Base-by-base conservation (phyloP, 257 asterid genomes). In the Solanum neorickii region DNA sequence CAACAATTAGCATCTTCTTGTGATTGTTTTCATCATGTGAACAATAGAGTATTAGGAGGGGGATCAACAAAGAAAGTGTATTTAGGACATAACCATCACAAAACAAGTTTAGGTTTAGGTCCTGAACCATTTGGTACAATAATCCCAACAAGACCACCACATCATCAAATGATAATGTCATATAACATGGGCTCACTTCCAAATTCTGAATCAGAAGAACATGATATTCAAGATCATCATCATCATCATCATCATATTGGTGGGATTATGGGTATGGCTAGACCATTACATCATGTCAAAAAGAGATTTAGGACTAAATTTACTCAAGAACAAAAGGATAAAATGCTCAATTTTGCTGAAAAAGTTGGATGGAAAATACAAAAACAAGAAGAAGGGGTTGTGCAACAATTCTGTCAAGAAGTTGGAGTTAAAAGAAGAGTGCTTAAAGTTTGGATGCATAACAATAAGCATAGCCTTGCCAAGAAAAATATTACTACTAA, bases 371-470 rank as follows among this genome's bases (percentile, higher is more conserved):
- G 99, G 99, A 96, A 94, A 83, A 93, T 96, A 52, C 98, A 94
- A 66, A 95, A 92, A 92, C 98, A 95, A 78, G 98, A 95, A 18
- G 99, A 95, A 68, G 80, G 82, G 5, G 96, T 92, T 85, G 98
- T 96, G 89, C 99, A 95, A 84, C 94, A 92, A 37, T 94, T 96
- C 82, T 96, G 99, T 31, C 96, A 94, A 87, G 98, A 96, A 49
- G 86, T 95, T 69, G 98, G 99, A 0, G 92, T 96, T 4, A 96
- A 94, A 68, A 93, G 98, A 66, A 93, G 96, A 82, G 99, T 95
- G 1, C 93, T 96, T 9, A 96, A 96, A 83, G 98, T 96, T 16
- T 96, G 99, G 99, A 94, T 96, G 98, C 99, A 96, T 59, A 96
- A 96, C 92, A 95, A 95, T 87, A 96, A 95, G 86, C 95, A 93